These are phyloP conservation scores for Setaria italica DNA, from an alignment of 202 grass and related monocot species.

Conservation along the genomic window DNA sequence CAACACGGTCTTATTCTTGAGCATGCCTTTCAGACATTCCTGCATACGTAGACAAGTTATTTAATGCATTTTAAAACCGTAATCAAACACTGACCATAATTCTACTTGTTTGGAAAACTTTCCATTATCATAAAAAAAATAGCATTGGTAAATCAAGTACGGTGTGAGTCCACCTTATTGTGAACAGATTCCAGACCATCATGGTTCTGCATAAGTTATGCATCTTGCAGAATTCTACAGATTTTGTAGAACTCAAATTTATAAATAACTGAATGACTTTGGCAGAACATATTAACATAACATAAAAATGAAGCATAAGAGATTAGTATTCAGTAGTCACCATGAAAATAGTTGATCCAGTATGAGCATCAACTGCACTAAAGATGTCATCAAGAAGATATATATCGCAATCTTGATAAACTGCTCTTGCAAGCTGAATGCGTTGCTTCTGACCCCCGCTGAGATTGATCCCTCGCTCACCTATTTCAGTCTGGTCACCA, in stretches of 20 bases:
- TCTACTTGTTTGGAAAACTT: slow-evolving; percentile 1
- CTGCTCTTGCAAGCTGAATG: slow-evolving; percentile 67
- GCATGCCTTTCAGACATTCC: slow-evolving; percentile 70
- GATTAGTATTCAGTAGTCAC: slow-evolving; percentile 22
- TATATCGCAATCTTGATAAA: slow-evolving; percentile 72
- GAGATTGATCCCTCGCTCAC: slow-evolving; percentile 76
- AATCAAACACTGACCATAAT: slow-evolving; percentile 9
- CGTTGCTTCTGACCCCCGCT: slow-evolving; percentile 79
- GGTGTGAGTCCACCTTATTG: not conserved
- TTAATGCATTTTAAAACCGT: not conserved
- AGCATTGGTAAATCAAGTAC: slow-evolving; percentile 7
- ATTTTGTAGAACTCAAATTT: not conserved
- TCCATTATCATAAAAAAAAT: slow-evolving; percentile 4
- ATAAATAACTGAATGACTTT: slow-evolving; percentile 4
- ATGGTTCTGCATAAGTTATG: not conserved
- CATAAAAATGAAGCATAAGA: not conserved
- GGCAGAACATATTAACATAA: not conserved
- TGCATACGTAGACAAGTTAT: slow-evolving; percentile 29
- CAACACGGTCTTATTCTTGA: slow-evolving; percentile 66
- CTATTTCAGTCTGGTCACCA: slow-evolving; percentile 69
- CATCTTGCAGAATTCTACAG: not conserved
- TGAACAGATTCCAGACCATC: not conserved
- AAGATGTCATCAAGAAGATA: slow-evolving; percentile 81
- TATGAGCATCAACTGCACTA: slow-evolving; percentile 76
- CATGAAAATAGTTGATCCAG: slow-evolving; percentile 69